Base-by-base conservation (phyloP, 169 alveolate genomes). In the Plasmodium vivax region DNA sequence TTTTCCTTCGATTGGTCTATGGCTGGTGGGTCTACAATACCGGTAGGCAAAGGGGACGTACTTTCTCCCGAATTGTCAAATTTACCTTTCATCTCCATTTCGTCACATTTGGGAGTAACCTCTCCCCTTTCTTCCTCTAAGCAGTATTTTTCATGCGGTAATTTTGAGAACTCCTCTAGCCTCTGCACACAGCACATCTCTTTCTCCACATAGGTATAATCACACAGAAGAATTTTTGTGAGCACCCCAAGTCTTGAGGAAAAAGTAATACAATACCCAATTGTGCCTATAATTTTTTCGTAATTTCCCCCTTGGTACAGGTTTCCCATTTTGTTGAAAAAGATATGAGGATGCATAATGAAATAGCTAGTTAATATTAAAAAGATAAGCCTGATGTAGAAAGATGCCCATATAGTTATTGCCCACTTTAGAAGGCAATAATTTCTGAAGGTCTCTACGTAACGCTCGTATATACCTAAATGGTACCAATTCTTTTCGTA, bases 151-250 rank as follows among this genome's bases (percentile, higher is more conserved):
- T 77, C 83, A 47, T 79, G n/a, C 71, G 58, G 9, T 51, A 79
- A 54, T 80, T 88, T 58, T 12, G 88, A 19, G 30, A 77, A 88
- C 47, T 88, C 94, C 74, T 88, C 88, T 79, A 88, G 47, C 45
- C 90, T 77, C 45, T 88, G 90, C 27, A 88, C 88, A 80, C 83
- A 79, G 23, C 97, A 95, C 96, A 95, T 95, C 54, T 95, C 96
- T 51, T 95, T 95, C 27, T 88, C 94, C 74, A 88, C 73, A 43
- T 30, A 68, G 30, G 90, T 77, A 51, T 56, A 88, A 79, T 88
- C 90, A 68, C 77, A 88, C 30, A 88, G 41, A 27, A 88, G 19
- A 51, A 58, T 79, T 88, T 88, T 79, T 88, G 43, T 80, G 47
- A 58, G 9, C n/a, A 75, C 34, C 36, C 94, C 84, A 62, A 88